Evolutionary conservation across 306 rosid genomes (phyloP).

Genomic region (Dalbergia oliveri): DNA sequence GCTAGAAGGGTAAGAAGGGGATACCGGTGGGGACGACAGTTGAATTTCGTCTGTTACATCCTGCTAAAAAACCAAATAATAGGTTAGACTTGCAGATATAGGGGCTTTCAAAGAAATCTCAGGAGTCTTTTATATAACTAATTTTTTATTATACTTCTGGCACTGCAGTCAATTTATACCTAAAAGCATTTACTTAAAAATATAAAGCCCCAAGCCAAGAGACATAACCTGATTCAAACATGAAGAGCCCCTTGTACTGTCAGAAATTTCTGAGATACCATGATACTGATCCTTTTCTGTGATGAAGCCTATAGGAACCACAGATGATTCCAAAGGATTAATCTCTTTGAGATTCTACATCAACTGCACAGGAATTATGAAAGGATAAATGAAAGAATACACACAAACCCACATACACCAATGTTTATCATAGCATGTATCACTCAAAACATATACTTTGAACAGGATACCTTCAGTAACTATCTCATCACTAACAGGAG

Average conservation of each 20-base stretch:
- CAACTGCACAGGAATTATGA: slow-evolving; percentile 53
- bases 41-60: slow-evolving; percentile 61
- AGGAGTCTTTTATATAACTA: neutral
- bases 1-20: slow-evolving; percentile 61
- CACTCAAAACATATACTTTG: slow-evolving; percentile 32
- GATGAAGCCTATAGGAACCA: slow-evolving; percentile 48
- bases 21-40: slow-evolving; percentile 56
- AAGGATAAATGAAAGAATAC: slow-evolving; percentile 37
- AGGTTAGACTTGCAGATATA: slow-evolving; percentile 27
- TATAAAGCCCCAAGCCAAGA: slow-evolving; percentile 27
- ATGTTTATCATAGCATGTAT: slow-evolving; percentile 9
- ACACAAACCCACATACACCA: neutral
- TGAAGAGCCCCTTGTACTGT: slow-evolving; percentile 48
- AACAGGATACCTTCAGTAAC: slow-evolving; percentile 67
- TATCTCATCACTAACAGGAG: slow-evolving; percentile 50
- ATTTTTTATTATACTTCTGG: neutral
- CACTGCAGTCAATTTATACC: neutral
- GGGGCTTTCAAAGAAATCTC: slow-evolving; percentile 3
- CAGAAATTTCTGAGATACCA: slow-evolving; percentile 50
- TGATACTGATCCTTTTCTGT: slow-evolving; percentile 52
- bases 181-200: slow-evolving; percentile 32
- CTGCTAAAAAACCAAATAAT: slow-evolving; percentile 50
- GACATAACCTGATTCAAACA: slow-evolving; percentile 65
- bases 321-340: slow-evolving; percentile 53
- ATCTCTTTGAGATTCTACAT: slow-evolving; percentile 49